Evolutionary conservation across 169 alveolate species (phyloP).

Genomic region (Perkinsus olseni): DNA sequence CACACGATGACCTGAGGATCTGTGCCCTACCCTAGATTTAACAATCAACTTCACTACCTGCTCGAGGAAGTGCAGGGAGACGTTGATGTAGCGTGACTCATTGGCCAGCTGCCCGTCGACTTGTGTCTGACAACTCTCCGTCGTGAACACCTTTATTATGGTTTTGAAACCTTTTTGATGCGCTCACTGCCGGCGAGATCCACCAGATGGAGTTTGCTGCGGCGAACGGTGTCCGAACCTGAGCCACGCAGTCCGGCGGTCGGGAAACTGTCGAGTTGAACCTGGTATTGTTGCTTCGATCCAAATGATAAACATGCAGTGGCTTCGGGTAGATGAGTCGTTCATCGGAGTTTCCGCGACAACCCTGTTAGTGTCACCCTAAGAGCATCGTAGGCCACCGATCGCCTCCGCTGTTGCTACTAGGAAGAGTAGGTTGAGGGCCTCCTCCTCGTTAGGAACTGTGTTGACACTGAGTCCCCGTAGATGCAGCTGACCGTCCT

Average conservation of each 20-base stretch:
- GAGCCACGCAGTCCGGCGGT: not conserved
- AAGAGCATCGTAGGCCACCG: constrained; percentile 36
- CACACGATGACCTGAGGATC: constrained; percentile 49
- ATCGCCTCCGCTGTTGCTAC: too few relatives aligned
- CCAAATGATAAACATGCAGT: constrained; percentile 84
- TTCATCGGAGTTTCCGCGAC: constrained; percentile 89
- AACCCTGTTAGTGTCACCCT: constrained; percentile 88
- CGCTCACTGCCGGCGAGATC: constrained; percentile 91
- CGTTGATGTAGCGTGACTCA: constrained; percentile 78
- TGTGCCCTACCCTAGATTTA: not conserved
- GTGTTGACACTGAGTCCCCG: constrained; percentile 78
- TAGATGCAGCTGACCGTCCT: constrained; percentile 68
- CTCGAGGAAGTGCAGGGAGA: constrained; percentile 72
- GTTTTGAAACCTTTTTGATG: constrained; percentile 67
- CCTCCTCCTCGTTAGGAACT: constrained; percentile 83
- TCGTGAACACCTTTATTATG: constrained; percentile 55
- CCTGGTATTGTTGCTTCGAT: constrained; percentile 57
- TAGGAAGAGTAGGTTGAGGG: constrained; percentile 55
- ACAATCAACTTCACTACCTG: constrained; percentile 24
- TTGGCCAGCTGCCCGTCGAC: constrained; percentile 8
- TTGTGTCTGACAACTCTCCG: not conserved
- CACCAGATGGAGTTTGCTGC: constrained; percentile 80
- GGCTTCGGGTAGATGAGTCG: constrained; percentile 89
- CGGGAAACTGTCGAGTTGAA: not conserved
- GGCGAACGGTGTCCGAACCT: constrained; percentile 67